These are phyloP conservation scores for Corylus avellana DNA, from an alignment of 306 rosid species.

Conservation along the genomic window DNA sequence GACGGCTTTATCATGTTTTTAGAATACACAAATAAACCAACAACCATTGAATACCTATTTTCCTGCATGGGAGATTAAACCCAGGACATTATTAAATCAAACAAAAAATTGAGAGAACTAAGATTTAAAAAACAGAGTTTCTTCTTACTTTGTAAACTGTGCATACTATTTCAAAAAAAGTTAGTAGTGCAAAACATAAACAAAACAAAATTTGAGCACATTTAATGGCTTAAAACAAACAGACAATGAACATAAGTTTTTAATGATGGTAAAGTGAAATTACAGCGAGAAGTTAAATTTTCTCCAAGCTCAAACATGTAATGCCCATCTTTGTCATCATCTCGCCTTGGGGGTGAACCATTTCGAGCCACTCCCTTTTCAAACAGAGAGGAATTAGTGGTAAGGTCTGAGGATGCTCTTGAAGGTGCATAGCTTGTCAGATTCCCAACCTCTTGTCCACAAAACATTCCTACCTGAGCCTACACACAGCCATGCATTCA, in stretches of 20 bases:
- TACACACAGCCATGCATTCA: constrained; percentile 96
- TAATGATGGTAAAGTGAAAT: constrained; percentile 69
- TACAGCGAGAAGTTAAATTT: constrained; percentile 99
- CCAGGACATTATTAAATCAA: no score
- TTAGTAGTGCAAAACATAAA: not conserved
- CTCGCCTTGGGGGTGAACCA: constrained; percentile 97
- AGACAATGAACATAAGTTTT: constrained; percentile 26
- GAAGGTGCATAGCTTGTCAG: constrained; percentile 81
- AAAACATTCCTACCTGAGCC: constrained; percentile 99
- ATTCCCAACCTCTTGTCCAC: constrained; percentile 92
- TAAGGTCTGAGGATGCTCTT: constrained; percentile 67
- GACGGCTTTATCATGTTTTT: not conserved
- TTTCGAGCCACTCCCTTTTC: constrained; percentile 82
- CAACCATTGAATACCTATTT: no score
- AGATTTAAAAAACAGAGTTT: no score
- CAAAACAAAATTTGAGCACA: not conserved
- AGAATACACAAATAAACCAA: not conserved
- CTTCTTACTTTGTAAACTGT: no score
- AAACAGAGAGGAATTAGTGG: constrained; percentile 57
- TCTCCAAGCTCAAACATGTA: constrained; percentile 97
- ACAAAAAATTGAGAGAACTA: no score
- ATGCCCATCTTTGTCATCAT: constrained; percentile 99
- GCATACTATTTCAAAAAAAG: not conserved
- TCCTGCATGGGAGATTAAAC: no score
- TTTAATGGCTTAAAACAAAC: not conserved